Evolutionary conservation across 306 rosid species (phyloP).

Genomic region (Quercus rubra): DNA sequence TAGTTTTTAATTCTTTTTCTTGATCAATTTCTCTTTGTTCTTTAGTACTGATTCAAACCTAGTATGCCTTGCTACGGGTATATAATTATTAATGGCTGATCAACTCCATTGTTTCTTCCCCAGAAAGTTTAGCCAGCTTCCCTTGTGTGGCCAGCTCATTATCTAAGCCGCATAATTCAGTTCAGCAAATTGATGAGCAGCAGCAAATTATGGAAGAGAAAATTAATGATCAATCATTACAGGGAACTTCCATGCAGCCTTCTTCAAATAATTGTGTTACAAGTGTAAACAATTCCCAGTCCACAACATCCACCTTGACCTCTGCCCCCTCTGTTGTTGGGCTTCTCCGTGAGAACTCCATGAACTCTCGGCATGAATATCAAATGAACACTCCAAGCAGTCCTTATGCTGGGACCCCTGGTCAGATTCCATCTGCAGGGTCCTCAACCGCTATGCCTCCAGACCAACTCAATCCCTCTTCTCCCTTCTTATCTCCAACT

Average conservation of each 20-base stretch:
- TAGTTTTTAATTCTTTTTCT: neutral
- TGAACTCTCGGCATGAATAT: constrained; percentile 75
- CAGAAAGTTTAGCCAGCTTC: constrained; percentile 88
- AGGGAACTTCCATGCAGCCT: constrained; percentile 55
- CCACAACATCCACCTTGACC: constrained; percentile 64
- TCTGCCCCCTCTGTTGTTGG: constrained; percentile 84
- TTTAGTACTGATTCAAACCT: too few relatives aligned
- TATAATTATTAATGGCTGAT: neutral
- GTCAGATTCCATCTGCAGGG: constrained; percentile 81
- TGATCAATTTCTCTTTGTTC: neutral
- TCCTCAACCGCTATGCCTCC: constrained; percentile 65
- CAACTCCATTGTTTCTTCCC: constrained; percentile 7
- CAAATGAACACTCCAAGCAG: constrained; percentile 71
- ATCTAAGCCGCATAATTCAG: constrained; percentile 54
- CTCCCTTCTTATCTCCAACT: constrained; percentile 76
- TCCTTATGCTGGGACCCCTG: constrained; percentile 76
- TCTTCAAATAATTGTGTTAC: constrained; percentile 64
- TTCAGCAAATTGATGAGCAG: constrained; percentile 62
- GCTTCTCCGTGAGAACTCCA: constrained; percentile 87
- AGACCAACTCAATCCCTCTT: constrained; percentile 53
- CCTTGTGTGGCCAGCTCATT: constrained; percentile 67
- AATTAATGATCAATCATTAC: constrained; percentile 55
- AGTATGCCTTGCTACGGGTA: too few relatives aligned
- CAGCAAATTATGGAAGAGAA: constrained; percentile 49
- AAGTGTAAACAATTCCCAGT: constrained; percentile 58